Evolutionary conservation across 176 grass and related monocot genomes (phyloP).

Genomic region (Dactylis glomerata): DNA sequence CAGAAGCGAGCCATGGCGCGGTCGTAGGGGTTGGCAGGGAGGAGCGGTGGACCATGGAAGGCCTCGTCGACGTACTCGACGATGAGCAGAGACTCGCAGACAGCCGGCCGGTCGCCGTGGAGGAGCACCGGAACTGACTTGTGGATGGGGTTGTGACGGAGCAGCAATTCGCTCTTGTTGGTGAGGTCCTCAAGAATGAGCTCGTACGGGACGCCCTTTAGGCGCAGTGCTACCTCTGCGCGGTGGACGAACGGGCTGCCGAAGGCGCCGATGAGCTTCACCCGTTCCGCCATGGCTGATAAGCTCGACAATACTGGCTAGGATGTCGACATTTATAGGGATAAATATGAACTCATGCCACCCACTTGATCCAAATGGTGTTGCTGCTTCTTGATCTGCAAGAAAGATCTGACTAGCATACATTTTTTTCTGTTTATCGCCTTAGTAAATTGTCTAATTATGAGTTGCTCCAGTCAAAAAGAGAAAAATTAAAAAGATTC

Average conservation of each 20-base stretch:
- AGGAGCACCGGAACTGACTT: constrained; percentile 32
- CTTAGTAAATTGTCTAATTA: background rate
- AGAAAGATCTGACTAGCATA: background rate
- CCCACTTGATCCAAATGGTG: background rate
- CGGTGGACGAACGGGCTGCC: background rate
- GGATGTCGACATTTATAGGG: background rate
- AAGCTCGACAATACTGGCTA: background rate
- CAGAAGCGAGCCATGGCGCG: constrained; percentile 1
- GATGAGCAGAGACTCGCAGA: background rate
- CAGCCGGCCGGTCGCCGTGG: background rate
- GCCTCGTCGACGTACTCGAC: constrained; percentile 41
- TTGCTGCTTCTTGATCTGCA: background rate
- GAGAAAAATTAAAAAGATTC: background rate
- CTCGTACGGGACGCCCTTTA: background rate
- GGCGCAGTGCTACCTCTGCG: background rate
- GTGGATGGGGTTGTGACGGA: constrained; percentile 28
- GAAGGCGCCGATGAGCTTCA: background rate
- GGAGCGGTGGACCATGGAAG: constrained; percentile 1
- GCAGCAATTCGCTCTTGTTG: constrained; percentile 48
- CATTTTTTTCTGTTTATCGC: background rate
- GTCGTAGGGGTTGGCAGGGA: background rate
- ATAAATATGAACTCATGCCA: background rate
- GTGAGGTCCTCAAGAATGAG: constrained; percentile 15
- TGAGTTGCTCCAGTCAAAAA: background rate
- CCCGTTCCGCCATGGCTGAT: background rate